phyloP scores from a whole-genome alignment of 2,329 filamentous ascomycete genomes.

The Fusarium redolens region DNA sequence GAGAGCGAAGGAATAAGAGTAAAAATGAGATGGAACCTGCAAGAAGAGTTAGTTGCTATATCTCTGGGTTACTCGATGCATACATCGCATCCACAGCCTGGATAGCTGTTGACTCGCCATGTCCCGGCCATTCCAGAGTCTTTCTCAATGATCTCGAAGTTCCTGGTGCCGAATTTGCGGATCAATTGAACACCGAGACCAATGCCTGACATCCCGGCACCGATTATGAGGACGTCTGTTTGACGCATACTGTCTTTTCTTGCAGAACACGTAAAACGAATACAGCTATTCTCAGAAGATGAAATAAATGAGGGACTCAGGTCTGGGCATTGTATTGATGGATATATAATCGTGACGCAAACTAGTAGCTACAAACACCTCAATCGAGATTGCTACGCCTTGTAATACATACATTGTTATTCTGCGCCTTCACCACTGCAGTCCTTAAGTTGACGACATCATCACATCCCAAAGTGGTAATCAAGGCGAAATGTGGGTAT shows the following conservation, averaged over 20 bases:
- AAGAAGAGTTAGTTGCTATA: rapidly evolving
- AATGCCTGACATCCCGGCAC: conserved; percentile 46
- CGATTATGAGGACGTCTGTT: conserved; percentile 44
- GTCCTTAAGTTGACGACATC: background rate
- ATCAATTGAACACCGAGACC: conserved; percentile 41
- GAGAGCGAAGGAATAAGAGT: conserved; percentile 44
- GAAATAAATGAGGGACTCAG: rapidly evolving
- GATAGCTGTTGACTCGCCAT: conserved; percentile 45
- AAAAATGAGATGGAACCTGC: conserved; percentile 44
- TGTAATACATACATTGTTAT: background rate
- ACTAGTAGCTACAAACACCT: rapidly evolving
- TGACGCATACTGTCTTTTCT: background rate
- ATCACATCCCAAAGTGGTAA: background rate
- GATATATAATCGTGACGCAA: background rate
- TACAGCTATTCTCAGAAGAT: background rate
- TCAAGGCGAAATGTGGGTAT: conserved; percentile 2
- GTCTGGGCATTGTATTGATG: background rate
- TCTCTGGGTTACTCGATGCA: background rate
- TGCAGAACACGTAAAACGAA: rapidly evolving
- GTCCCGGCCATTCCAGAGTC: conserved; percentile 39
- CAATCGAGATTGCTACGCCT: background rate
- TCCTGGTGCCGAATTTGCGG: conserved; percentile 24
- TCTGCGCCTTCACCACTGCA: no score
- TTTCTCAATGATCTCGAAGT: conserved; percentile 44
- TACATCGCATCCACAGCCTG: conserved; percentile 44